Base-by-base conservation (phyloP, 345 rosid genomes). In the Laguncularia racemosa region DNA sequence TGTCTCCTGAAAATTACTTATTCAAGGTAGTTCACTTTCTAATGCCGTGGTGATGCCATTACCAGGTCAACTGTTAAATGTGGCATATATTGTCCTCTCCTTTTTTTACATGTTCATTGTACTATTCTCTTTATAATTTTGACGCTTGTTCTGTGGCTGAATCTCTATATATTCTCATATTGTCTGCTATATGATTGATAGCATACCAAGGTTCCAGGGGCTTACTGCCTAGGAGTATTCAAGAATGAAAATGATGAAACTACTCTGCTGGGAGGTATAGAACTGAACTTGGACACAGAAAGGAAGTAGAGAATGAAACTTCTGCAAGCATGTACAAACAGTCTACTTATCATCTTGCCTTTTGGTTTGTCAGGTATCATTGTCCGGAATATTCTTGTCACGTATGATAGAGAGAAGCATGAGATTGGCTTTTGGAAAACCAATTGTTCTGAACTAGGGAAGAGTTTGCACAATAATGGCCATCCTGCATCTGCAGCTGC, bases 381-480 rank as follows among this genome's bases (percentile, higher is more conserved):
- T 56, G 88, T 85, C 20, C 95, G 96, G 57, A 93, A 89, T 63
- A 93, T 95, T 56, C 84, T 93, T 65, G 97, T 89, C 38, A 72
- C 76, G 48, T 93, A 93, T 80, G 99, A 93, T 66, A 88, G 97
- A n/a, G 88, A 83, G 68, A 76, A 85, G 68, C 77, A 82, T 16
- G 86, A 78, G 69, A 76, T 89, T 56, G 99, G 99, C 46, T 93
- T 93, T 62, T 86, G 96, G 99, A 93, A 91, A 83, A 93, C 99
- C n/a, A 89, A 93, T 63, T 93, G 99, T 64, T 89, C 97, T 2
- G 89, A 89, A 68, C 62, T 93, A 62, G 82, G 91, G 76, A 80
- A 85, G 73, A 82, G 73, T 73, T 74, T 84, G 66, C 78, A 79
- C 50, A 50, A 70, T 26, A 65, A 68, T 66, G 72, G 63, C 67